phyloP scores from a whole-genome alignment of 139 green algal genomes.

The Medakamo hakoo region DNA sequence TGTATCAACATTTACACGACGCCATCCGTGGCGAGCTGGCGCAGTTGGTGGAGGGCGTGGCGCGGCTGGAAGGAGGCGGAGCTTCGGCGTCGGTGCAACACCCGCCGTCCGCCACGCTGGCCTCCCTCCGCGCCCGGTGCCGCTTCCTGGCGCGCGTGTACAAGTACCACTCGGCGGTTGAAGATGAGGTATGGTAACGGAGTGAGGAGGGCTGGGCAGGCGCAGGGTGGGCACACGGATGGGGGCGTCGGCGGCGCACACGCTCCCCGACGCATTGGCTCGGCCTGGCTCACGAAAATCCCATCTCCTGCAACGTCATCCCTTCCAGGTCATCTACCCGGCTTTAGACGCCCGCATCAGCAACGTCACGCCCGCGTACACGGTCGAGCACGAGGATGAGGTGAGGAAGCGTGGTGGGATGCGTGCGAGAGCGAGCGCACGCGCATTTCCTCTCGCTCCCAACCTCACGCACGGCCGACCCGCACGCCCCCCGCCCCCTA shows the following conservation, averaged over 20 bases:
- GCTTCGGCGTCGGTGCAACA: slow-evolving; percentile 4
- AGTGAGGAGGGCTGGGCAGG: not conserved
- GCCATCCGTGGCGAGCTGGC: slow-evolving; percentile 58
- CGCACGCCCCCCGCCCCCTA: too few relatives aligned
- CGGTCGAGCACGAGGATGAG: slow-evolving; percentile 81
- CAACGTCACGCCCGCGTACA: slow-evolving; percentile 80
- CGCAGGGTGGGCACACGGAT: not conserved
- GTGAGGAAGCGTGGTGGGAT: slow-evolving; percentile 12
- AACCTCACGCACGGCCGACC: too few relatives aligned
- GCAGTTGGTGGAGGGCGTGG: slow-evolving; percentile 23
- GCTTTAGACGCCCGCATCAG: slow-evolving; percentile 69
- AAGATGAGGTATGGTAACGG: slow-evolving; percentile 62
- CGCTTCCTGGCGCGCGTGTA: slow-evolving; percentile 73
- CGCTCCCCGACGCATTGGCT: not conserved
- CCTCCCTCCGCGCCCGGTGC: slow-evolving; percentile 41
- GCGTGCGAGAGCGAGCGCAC: not conserved
- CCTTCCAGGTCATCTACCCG: slow-evolving; percentile 71
- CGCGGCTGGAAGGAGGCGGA: slow-evolving; percentile 20
- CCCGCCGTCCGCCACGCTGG: slow-evolving; percentile 13
- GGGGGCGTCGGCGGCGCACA: not conserved
- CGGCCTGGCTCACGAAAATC: not conserved
- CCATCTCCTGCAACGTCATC: not conserved
- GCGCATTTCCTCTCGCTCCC: too few relatives aligned
- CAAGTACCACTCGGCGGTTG: slow-evolving; percentile 77
- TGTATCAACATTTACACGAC: slow-evolving; percentile 76